These are phyloP conservation scores for Escovopsis sp. DNA, from an alignment of 2,329 filamentous ascomycete genomes.

Conservation along the genomic window DNA sequence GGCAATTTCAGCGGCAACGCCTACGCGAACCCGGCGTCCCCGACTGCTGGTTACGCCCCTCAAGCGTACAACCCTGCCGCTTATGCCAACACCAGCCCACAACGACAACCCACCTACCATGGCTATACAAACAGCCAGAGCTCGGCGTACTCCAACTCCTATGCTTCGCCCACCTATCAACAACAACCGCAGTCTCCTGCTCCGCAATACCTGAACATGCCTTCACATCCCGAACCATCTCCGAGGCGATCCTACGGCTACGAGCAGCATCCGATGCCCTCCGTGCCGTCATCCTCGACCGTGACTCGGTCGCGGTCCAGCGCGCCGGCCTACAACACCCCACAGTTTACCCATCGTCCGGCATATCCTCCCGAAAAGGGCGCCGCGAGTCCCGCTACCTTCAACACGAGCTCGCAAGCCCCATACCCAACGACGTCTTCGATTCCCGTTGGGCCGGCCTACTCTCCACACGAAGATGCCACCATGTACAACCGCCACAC, in stretches of 20 bases:
- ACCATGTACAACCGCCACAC: conserved; percentile 29
- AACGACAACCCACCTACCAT: conserved; percentile 36
- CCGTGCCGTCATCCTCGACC: conserved; percentile 18
- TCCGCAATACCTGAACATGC: conserved; percentile 16
- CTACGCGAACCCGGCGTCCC: conserved; percentile 15
- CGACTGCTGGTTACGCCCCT: conserved; percentile 32
- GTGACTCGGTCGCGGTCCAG: conserved; percentile 14
- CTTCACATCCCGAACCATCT: conserved; percentile 11
- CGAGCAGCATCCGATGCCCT: conserved; percentile 22
- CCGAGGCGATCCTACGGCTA: conserved; percentile 22
- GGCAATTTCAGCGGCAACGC: conserved; percentile 23
- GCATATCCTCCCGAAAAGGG: conserved; percentile 26
- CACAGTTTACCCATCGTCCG: conserved; percentile 20
- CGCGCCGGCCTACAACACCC: conserved; percentile 22
- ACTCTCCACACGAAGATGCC: conserved; percentile 31
- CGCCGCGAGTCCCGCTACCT: conserved; percentile 22
- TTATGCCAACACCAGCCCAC: conserved; percentile 36
- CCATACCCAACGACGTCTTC: conserved; percentile 39
- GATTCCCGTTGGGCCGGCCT: conserved; percentile 38
- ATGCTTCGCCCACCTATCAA: conserved; percentile 21
- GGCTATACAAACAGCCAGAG: conserved; percentile 29
- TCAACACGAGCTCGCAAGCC: conserved; percentile 22
- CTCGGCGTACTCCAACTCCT: conserved; percentile 24
- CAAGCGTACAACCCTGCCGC: conserved; percentile 45
- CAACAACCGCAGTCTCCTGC: conserved; percentile 24